These are phyloP conservation scores for Sisymbrium altissimum DNA, from an alignment of 345 rosid genomes.

Conservation along the genomic window DNA sequence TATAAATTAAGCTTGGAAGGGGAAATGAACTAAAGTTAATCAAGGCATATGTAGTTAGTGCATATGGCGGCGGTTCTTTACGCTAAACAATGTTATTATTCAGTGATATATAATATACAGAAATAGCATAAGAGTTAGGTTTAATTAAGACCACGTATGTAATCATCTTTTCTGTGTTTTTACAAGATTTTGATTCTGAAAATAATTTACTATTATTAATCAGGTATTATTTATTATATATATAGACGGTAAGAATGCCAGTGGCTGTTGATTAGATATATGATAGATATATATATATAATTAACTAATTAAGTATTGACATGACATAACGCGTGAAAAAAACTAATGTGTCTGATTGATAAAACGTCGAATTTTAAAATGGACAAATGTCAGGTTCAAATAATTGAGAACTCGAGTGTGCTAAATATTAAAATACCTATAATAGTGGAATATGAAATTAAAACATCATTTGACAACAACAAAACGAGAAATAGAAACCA, in stretches of 20 bases:
- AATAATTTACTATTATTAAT: background rate
- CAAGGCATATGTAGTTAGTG: conserved; percentile 25
- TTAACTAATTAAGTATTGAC: background rate
- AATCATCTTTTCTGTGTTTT: background rate
- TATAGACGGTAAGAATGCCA: background rate
- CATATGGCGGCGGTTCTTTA: conserved; percentile 29
- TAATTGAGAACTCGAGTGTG: conserved; percentile 19
- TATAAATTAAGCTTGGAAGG: background rate
- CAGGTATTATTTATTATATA: background rate
- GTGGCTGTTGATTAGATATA: conserved; percentile 10
- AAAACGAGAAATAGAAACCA: background rate
- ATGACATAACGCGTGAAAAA: background rate
- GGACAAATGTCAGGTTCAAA: conserved; percentile 17
- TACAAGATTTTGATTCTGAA: background rate
- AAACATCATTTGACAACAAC: background rate
- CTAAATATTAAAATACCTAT: background rate
- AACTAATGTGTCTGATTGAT: background rate
- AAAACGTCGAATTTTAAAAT: background rate
- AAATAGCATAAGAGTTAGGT: background rate
- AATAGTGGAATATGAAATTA: background rate
- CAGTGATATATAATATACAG: background rate
- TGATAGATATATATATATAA: background rate
- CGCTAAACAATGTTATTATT: conserved; percentile 4
- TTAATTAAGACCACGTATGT: background rate
- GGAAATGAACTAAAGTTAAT: background rate